Percentiles rank a stretch among this genome's conserved stretches.
These are phyloP conservation scores for Bruguiera hainesii DNA, from an alignment of 441 rosid species.

Conservation along the genomic window DNA sequence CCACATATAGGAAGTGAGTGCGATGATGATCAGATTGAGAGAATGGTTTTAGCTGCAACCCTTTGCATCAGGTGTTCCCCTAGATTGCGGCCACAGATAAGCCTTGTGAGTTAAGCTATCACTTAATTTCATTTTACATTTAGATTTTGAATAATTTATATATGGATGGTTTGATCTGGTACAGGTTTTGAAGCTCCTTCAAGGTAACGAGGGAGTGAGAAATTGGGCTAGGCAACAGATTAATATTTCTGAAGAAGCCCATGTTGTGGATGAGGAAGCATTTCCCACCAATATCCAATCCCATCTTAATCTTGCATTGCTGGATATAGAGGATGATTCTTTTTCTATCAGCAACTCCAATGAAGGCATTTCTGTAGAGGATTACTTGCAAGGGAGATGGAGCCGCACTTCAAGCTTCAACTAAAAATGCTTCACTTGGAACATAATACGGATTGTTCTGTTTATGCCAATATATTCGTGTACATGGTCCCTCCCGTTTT, in stretches of 20 bases:
- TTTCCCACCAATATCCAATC: slow-evolving; percentile 58
- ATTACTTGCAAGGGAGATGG: slow-evolving; percentile 73
- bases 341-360: slow-evolving; percentile 55
- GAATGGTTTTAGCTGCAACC: slow-evolving; percentile 80
- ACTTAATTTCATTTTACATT: background rate
- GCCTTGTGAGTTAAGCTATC: slow-evolving; percentile 42
- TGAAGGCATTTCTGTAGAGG: slow-evolving; percentile 55
- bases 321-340: slow-evolving; percentile 73
- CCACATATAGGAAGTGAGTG: slow-evolving; percentile 41
- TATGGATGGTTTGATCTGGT: background rate
- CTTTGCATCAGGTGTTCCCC: slow-evolving; percentile 72
- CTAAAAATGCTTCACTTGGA: slow-evolving; percentile 14
- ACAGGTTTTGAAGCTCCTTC: slow-evolving; percentile 77
- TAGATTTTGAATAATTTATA: background rate
- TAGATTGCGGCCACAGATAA: slow-evolving; percentile 59
- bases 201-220: slow-evolving; percentile 65
- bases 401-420: slow-evolving; percentile 78
- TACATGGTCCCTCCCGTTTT: background rate
- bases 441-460: background rate
- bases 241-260: slow-evolving; percentile 40
- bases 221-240: slow-evolving; percentile 70
- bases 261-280: slow-evolving; percentile 36
- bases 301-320: slow-evolving; percentile 75
- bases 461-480: background rate
- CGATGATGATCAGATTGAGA: slow-evolving; percentile 46